Percentiles rank a stretch among this genome's conserved stretches.
These are phyloP conservation scores for Fusarium verticillioides DNA, from an alignment of 2,329 filamentous ascomycete genomes.

Conservation along the genomic window DNA sequence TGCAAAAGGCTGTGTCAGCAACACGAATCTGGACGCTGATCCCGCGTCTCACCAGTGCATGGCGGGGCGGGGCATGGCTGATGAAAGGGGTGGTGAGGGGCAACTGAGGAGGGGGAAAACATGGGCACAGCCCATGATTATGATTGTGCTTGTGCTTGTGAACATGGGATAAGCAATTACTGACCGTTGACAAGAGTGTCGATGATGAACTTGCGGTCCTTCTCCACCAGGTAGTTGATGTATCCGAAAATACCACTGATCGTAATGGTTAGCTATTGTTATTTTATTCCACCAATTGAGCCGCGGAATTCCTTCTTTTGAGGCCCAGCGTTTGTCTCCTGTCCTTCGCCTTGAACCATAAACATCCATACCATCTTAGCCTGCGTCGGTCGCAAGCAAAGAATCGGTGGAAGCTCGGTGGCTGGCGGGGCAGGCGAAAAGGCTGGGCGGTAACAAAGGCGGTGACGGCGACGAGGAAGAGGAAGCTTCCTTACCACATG, in stretches of 20 bases:
- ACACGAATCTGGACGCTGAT: slow-evolving; percentile 36
- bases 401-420: slow-evolving; percentile 28
- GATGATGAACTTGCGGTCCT: slow-evolving; percentile 96
- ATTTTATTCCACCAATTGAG: slow-evolving; percentile 33
- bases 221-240: slow-evolving; percentile 99
- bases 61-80: slow-evolving; percentile 40
- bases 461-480: slow-evolving; percentile 34
- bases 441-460: slow-evolving; percentile 25
- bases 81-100: slow-evolving; percentile 35
- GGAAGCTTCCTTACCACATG: slow-evolving; percentile 44
- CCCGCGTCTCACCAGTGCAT: slow-evolving; percentile 44
- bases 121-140: background rate
- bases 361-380: slow-evolving; percentile 17
- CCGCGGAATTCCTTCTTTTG: slow-evolving; percentile 6
- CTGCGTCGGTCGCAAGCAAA: slow-evolving; percentile 31
- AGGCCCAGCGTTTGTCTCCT: slow-evolving; percentile 4
- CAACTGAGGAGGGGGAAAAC: slow-evolving; percentile 30
- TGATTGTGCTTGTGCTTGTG: slow-evolving; percentile 4
- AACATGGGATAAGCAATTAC: slow-evolving; percentile 48
- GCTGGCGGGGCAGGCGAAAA: background rate
- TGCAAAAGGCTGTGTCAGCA: slow-evolving; percentile 45
- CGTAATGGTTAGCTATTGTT: slow-evolving; percentile 43
- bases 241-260: slow-evolving; percentile 94
- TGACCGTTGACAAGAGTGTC: slow-evolving; percentile 95
- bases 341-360: slow-evolving; percentile 11